Conservation (phyloP, 257 asterid species). For the Ehretia macrophylla region DNA sequence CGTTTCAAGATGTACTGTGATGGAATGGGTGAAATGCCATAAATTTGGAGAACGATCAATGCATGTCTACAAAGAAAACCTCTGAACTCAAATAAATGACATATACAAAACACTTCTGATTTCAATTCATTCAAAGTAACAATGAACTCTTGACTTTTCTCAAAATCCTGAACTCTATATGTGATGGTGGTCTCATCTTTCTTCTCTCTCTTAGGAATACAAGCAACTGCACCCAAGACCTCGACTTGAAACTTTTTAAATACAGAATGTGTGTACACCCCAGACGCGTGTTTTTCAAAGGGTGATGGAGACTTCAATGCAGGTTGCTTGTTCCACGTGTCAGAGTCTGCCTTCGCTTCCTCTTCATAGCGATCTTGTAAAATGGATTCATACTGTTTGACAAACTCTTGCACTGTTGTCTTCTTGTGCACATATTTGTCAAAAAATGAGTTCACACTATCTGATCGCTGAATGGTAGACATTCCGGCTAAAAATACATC, state of each 20-base stretch:
- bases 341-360: slow-evolving; percentile 88
- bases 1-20: slow-evolving; percentile 76
- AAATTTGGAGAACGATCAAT: slow-evolving; percentile 80
- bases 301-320: slow-evolving; percentile 93
- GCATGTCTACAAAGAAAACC: slow-evolving; percentile 93
- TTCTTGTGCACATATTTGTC: slow-evolving; percentile 93
- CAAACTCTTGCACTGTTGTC: slow-evolving; percentile 75
- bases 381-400: slow-evolving; percentile 71
- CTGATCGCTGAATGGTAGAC: slow-evolving; percentile 74
- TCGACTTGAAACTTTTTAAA: slow-evolving; percentile 81
- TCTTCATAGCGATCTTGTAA: slow-evolving; percentile 88
- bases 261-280: slow-evolving; percentile 65
- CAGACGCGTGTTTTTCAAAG: slow-evolving; percentile 85
- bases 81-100: slow-evolving; percentile 77
- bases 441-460: slow-evolving; percentile 78
- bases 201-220: slow-evolving; percentile 70
- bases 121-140: slow-evolving; percentile 63
- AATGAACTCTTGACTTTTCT: slow-evolving; percentile 60
- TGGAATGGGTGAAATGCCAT: slow-evolving; percentile 75
- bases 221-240: slow-evolving; percentile 93
- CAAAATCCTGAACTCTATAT: slow-evolving; percentile 77
- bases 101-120: slow-evolving; percentile 80
- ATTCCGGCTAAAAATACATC: slow-evolving; percentile 80
- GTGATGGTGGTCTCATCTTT: slow-evolving; percentile 46
- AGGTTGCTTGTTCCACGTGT: slow-evolving; percentile 85